phyloP scores from a whole-genome alignment of 495 filamentous ascomycete genomes.

The Penicillium riverlandense region DNA sequence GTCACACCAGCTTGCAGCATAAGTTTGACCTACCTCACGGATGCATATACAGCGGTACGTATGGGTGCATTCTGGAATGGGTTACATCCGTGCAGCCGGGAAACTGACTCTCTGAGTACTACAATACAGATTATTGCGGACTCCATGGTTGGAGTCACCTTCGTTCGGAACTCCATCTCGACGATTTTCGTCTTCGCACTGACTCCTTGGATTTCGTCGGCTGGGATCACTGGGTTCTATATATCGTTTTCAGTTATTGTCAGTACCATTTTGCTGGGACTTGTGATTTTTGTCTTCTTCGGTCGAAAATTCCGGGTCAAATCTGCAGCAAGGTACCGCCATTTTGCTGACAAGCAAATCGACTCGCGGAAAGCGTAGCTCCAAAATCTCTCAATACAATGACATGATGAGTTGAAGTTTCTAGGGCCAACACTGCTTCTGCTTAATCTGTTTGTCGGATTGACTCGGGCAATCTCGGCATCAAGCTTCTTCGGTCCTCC shows the following conservation, averaged over 20 bases:
- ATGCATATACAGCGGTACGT: conserved; percentile 26
- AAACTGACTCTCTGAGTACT: too few relatives aligned
- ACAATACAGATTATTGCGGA: conserved; percentile 24
- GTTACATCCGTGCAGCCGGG: neutral
- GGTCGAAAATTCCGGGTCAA: conserved; percentile 8
- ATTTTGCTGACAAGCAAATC: too few relatives aligned
- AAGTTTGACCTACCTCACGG: conserved; percentile 25
- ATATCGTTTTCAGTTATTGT: conserved; percentile 12
- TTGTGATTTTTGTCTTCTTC: conserved; percentile 13
- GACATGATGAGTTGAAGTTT: too few relatives aligned
- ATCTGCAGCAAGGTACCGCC: conserved; percentile 3
- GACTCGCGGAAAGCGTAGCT: too few relatives aligned
- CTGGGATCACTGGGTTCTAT: conserved; percentile 15
- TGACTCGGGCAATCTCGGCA: too few relatives aligned
- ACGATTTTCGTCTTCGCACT: conserved; percentile 28
- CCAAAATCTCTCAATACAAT: too few relatives aligned
- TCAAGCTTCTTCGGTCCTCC: too few relatives aligned
- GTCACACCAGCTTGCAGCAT: conserved; percentile 16
- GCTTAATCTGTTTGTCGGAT: too few relatives aligned
- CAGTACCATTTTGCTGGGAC: conserved; percentile 6
- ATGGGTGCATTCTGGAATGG: neutral
- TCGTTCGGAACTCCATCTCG: conserved; percentile 21
- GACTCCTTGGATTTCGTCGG: conserved; percentile 20
- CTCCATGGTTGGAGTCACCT: conserved; percentile 25
- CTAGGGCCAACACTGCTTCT: too few relatives aligned